Evolutionary conservation across 345 rosid genomes (phyloP).

Genomic region (Acer saccharum): DNA sequence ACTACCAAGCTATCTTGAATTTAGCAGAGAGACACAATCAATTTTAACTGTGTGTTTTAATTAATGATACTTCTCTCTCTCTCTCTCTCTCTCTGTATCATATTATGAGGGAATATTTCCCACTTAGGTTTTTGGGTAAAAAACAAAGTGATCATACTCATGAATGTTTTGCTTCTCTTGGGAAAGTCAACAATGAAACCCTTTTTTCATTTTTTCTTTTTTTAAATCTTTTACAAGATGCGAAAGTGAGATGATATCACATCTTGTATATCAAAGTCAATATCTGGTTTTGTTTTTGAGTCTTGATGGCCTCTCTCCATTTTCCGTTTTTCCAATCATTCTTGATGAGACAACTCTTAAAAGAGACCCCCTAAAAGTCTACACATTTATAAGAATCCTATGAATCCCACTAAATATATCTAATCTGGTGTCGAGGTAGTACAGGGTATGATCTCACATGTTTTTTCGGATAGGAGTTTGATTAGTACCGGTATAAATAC

Average conservation of each 20-base stretch:
- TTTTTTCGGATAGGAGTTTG: too few relatives aligned
- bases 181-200: constrained; percentile 6
- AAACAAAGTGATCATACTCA: background rate
- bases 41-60: too few relatives aligned
- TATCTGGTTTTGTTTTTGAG: background rate
- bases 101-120: constrained; percentile 8
- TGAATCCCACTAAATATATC: too few relatives aligned
- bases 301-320: background rate
- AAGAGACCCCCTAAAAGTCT: too few relatives aligned
- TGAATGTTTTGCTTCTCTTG: background rate
- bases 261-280: background rate
- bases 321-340: background rate
- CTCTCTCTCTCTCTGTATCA: too few relatives aligned
- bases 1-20: too few relatives aligned
- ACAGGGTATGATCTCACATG: too few relatives aligned
- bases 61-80: too few relatives aligned
- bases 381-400: too few relatives aligned
- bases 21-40: too few relatives aligned
- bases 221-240: background rate
- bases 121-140: background rate
- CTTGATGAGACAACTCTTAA: background rate
- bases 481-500: too few relatives aligned
- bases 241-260: background rate
- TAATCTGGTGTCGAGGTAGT: too few relatives aligned
- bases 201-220: background rate